Base-by-base conservation (phyloP, 202 grass and related monocot genomes). In the Setaria italica region DNA sequence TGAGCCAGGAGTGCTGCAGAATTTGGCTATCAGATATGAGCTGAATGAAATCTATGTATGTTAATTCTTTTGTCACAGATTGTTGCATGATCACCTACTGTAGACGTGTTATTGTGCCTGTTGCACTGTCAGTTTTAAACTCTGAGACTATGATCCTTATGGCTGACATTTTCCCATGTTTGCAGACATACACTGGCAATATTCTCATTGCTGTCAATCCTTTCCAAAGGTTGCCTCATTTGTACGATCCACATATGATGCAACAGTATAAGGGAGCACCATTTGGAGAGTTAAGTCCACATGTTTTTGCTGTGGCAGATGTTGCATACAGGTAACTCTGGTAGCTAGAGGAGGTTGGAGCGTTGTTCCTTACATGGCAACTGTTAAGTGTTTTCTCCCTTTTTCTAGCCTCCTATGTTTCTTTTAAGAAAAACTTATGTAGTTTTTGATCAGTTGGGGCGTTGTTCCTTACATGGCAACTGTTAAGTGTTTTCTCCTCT, bases 21-120 rank as follows among this genome's bases (percentile, higher is more conserved):
- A 97, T 89, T 79, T 97, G 81, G 70, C 90, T 11, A 92, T 81
- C 30, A 90, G 94, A 97, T 97, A 94, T 41, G 92, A 94, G 70
- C 94, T 97, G 42, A 97, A 94, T 83, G 94, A 97, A 90, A 97
- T 97, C 16, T 97, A 97, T 85, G 94, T 97, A 94, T 82, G 89
- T 49, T 50, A 30, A 37, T 37, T 56, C 4, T 67, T 75, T 70
- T 73, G 17, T 10, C 67, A 79, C 34, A 59, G 5, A 82, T 74
- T 59, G 70, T 7, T 64, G 21, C 16, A 55, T 51, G 65, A 41
- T 60, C 62, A 66, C 70, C 72, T 80, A 70, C 35, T 80, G 19
- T 34, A 63, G 58, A 19, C 33, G 72, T 46, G 21, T 33, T 42
- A 21, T 74, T 62, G 62, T 81, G 54, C 69, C 76, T 70, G 33